Percentiles rank a stretch among this genome's conserved stretches.
These are phyloP conservation scores for Alternaria postmessia DNA, from an alignment of 2,329 filamentous ascomycete genomes.

Conservation along the genomic window DNA sequence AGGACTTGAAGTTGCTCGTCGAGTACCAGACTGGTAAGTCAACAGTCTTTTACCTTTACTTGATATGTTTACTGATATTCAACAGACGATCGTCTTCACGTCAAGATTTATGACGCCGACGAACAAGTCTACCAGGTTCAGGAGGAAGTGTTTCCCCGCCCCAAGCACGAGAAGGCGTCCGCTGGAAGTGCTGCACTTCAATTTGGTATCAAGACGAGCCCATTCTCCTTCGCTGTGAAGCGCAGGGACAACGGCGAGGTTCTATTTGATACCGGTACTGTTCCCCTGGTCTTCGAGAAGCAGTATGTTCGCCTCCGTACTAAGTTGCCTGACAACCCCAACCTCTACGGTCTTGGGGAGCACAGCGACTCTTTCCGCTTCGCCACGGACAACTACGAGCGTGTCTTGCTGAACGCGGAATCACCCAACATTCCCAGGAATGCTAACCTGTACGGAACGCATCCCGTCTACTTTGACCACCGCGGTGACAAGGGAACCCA, in stretches of 20 bases:
- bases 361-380: constrained; percentile 75
- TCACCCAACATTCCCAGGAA: constrained; percentile 67
- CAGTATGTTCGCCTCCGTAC: constrained; percentile 80
- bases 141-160: constrained; percentile 71
- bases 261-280: constrained; percentile 74
- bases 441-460: constrained; percentile 75
- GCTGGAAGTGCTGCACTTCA: constrained; percentile 57
- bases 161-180: constrained; percentile 51
- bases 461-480: constrained; percentile 79
- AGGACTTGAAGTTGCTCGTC: constrained; percentile 64
- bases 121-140: constrained; percentile 78
- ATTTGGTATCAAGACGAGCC: constrained; percentile 63
- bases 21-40: constrained; percentile 67
- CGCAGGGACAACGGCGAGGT: constrained; percentile 66
- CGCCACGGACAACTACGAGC: constrained; percentile 71
- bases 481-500: constrained; percentile 59
- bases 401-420: constrained; percentile 75
- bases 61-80: constrained; percentile 17
- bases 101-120: constrained; percentile 75
- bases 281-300: constrained; percentile 75
- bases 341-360: constrained; percentile 82
- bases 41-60: neutral
- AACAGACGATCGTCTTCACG: constrained; percentile 72
- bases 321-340: constrained; percentile 70
- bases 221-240: constrained; percentile 73